Conservation (phyloP, 2,329 filamentous ascomycete species). For the Fonsecaea pugnacius region DNA sequence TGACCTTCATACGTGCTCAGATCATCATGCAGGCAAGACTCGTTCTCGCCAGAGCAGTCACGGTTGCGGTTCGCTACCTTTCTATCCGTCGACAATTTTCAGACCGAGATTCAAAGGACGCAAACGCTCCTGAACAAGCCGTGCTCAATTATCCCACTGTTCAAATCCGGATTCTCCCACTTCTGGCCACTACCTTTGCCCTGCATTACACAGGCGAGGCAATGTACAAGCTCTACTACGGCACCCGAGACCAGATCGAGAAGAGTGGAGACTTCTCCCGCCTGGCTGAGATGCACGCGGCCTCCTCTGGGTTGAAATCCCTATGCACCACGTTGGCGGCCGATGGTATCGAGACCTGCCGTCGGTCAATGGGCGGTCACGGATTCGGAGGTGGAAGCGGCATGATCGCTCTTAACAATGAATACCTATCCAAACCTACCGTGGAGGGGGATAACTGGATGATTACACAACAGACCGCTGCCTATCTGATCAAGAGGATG, state of each 20-base stretch:
- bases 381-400: conserved; percentile 59
- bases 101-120: conserved; percentile 51
- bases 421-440: conserved; percentile 58
- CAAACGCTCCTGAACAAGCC: conserved; percentile 47
- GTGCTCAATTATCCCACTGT: conserved; percentile 61
- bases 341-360: conserved; percentile 60
- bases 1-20: conserved; percentile 53
- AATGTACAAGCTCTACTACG: conserved; percentile 56
- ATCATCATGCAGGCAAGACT: conserved; percentile 54
- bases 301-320: conserved; percentile 60
- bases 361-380: conserved; percentile 59
- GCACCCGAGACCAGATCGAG: conserved; percentile 53
- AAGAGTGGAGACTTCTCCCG: conserved; percentile 54
- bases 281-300: conserved; percentile 58
- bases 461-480: conserved; percentile 60
- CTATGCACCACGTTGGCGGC: conserved; percentile 59
- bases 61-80: conserved; percentile 57
- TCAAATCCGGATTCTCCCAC: conserved; percentile 58
- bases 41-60: conserved; percentile 58
- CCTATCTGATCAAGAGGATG: conserved; percentile 60
- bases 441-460: conserved; percentile 64
- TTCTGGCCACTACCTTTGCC: conserved; percentile 59
- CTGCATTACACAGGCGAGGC: conserved; percentile 51
- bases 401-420: conserved; percentile 56
- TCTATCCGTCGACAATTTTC: conserved; percentile 56